These are phyloP conservation scores for Microbotryum scabiosae DNA, from an alignment of 1,284 basidiomycete genomes.

Conservation along the genomic window DNA sequence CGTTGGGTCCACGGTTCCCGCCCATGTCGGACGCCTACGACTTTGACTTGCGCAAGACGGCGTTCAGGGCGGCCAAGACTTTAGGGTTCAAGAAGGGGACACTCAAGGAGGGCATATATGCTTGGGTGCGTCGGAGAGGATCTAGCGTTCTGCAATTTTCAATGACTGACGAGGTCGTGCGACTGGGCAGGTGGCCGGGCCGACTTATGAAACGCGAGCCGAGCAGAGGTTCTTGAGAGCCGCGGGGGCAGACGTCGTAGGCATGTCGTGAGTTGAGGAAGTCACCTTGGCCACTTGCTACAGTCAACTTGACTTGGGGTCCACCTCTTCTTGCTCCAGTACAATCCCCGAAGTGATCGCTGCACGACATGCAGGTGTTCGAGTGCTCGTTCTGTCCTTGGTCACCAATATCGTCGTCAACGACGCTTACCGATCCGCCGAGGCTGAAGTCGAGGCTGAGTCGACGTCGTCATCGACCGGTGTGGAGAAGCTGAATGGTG, in stretches of 20 bases:
- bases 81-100: constrained; percentile 17
- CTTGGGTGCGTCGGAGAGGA: constrained; percentile 16
- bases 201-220: constrained; percentile 34
- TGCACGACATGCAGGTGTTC: constrained; percentile 29
- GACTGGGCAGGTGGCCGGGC: constrained; percentile 19
- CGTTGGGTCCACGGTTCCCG: constrained; percentile 34
- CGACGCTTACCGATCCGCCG: constrained; percentile 30
- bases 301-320: too few relatives aligned
- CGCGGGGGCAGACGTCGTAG: constrained; percentile 33
- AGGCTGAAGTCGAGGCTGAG: constrained; percentile 26
- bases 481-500: background rate
- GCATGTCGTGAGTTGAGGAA: constrained; percentile 26
- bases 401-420: constrained; percentile 36
- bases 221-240: constrained; percentile 32
- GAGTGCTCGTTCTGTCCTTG: constrained; percentile 34
- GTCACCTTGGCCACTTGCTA: background rate
- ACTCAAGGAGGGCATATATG: constrained; percentile 31
- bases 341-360: constrained; percentile 35
- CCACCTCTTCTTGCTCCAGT: background rate
- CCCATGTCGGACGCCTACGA: constrained; percentile 37
- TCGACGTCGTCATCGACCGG: background rate
- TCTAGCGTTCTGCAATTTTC: background rate
- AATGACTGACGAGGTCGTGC: background rate
- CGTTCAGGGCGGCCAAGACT: constrained; percentile 24
- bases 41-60: constrained; percentile 26